Conservation (phyloP, 75 land plant genomes). For the Sequoia sempervirens region DNA sequence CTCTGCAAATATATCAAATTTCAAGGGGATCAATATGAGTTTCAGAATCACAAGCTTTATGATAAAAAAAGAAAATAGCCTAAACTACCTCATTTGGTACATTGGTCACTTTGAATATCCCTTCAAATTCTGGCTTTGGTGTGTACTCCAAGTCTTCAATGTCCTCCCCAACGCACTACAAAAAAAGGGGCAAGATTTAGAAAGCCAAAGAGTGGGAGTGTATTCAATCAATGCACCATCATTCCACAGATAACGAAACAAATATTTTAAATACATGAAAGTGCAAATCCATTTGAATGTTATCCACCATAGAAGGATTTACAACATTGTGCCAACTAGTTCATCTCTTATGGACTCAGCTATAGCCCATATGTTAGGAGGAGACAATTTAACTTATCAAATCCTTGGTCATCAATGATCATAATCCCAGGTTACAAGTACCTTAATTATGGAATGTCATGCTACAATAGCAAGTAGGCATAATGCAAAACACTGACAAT, state of each 20-base stretch:
- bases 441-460: neutral
- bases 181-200: neutral
- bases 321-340: neutral
- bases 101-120: constrained; percentile 87
- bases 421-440: neutral
- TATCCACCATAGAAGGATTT: neutral
- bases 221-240: neutral
- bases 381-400: neutral
- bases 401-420: neutral
- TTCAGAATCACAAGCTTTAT: neutral
- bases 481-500: neutral
- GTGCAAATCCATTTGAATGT: neutral
- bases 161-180: constrained; percentile 90
- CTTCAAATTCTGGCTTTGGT: constrained; percentile 97
- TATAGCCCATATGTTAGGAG: neutral
- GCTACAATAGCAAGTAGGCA: neutral
- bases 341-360: neutral
- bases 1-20: constrained; percentile 41
- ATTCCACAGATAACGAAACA: neutral
- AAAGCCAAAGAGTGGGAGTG: neutral
- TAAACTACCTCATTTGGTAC: constrained; percentile 76
- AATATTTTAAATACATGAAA: neutral
- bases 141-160: constrained; percentile 96
- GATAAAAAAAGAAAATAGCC: neutral
- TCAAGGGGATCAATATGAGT: neutral